Evolutionary conservation across 768 basidiomycete genomes (phyloP), one percentile per base, ranked within the genome.

Genomic region (Pulveroboletus frians): DNA sequence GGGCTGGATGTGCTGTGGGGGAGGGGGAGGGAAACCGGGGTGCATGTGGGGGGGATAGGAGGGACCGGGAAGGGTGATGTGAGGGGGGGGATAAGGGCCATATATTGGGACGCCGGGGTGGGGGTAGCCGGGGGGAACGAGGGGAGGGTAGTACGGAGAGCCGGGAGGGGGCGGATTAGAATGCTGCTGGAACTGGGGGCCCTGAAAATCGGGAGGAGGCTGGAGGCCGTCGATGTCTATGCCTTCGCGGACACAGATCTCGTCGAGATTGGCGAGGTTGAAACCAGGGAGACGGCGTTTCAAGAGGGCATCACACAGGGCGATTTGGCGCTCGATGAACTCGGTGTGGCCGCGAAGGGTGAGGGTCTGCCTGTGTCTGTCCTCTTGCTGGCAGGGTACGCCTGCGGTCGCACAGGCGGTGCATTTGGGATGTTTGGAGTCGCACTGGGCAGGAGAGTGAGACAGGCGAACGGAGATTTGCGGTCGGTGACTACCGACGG

Each of bases 401-500:
- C 84, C 84, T 0, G 89, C 87, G 9, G 84, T 85, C 34, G 85
- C 80, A 63, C 90, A 92, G 32, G 90, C 86, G 15, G 86, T 87
- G 63, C 90, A 92, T 68, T 85, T 73, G 32, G 90, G 90, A 66
- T 90, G 88, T 64, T 90, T 91, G 7, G 88, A 91, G 69, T 92
- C 90, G 77, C 90, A 92, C 90, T 92, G 63, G 23, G 60, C 47
- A 53, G 55, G 53, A 57, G 57, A 61, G 67, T 69, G 61, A 66
- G 58, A 68, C 65, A 71, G 68, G 71, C 69, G 66, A 68, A 69
- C 70, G 82, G 85, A 84, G 80, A 84, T 78, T 85, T 87, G 85
- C 85, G 84, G 84, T 81, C 84, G 85, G 84, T 77, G 71, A 71
- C 69, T 71, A 71, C 73, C 76, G 75, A 76, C 81, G 82, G 81